Evolutionary conservation across 2,329 filamentous ascomycete species (phyloP).

Genomic region (Phialophora verrucosa): DNA sequence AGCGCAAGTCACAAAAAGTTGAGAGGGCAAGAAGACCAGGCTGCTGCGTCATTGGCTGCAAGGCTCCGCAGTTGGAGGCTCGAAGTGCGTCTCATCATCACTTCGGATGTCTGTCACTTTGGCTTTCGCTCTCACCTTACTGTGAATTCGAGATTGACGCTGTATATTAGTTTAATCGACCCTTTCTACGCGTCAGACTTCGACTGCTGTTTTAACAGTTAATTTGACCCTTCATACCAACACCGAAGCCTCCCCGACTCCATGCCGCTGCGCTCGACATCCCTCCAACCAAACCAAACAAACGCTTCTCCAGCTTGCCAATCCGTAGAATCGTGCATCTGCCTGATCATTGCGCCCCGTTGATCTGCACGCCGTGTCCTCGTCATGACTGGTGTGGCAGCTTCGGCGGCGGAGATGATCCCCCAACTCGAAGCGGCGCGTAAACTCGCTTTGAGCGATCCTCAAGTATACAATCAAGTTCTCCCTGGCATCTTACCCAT

Average conservation of each 20-base stretch:
- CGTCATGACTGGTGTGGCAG: slow-evolving; percentile 33
- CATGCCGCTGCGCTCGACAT: slow-evolving; percentile 24
- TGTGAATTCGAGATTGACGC: neutral
- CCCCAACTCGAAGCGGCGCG: slow-evolving; percentile 88
- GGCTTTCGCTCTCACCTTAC: neutral
- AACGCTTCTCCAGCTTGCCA: slow-evolving; percentile 15
- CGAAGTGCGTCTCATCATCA: slow-evolving; percentile 8
- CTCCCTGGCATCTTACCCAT: slow-evolving; percentile 93
- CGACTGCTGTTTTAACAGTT: slow-evolving; percentile 21
- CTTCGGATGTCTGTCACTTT: slow-evolving; percentile 2
- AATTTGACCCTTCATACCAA: neutral
- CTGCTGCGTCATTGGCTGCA: slow-evolving; percentile 7
- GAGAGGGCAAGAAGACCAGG: neutral
- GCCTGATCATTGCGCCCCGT: slow-evolving; percentile 3
- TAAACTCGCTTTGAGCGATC: slow-evolving; percentile 83
- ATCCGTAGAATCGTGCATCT: slow-evolving; percentile 30
- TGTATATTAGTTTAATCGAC: slow-evolving; percentile 23
- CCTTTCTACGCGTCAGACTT: neutral
- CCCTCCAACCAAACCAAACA: slow-evolving; percentile 1
- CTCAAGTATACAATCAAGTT: slow-evolving; percentile 88
- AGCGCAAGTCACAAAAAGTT: neutral
- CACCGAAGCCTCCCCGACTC: neutral
- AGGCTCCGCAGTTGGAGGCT: slow-evolving; percentile 19
- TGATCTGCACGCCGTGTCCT: slow-evolving; percentile 16
- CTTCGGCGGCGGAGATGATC: slow-evolving; percentile 53